Base-by-base conservation (phyloP, 2,329 filamentous ascomycete genomes). In the Penicillium sp. region DNA sequence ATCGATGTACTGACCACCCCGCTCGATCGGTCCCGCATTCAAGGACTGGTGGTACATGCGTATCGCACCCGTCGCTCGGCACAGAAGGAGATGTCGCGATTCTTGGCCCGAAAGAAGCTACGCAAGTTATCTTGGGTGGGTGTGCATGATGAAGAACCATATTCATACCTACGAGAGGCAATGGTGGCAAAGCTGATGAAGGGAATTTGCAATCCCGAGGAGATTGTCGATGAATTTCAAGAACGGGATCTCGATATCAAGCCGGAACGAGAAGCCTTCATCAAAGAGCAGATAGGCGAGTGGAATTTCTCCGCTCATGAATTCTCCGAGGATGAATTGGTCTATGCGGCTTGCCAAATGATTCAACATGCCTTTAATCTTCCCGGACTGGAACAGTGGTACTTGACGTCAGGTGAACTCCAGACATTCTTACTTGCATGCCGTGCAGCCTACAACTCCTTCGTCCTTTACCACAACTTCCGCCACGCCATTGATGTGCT, bases 401-500 rank as follows among this genome's bases (percentile, higher is more conserved):
- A 85, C 69, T 85, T 96, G 76, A 82, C 88, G 50, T 83, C 87
- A 90, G 91, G 89, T 65, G 88, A 95, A 72, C 80, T 99, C 26
- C 88, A 89, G 61, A 87, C 85, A 51, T 97, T 96, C 69, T 80
- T 97, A 57, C 83, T 96, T 59, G 92, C 92, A 51, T 94, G 92
- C 68, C 88, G 93, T 58, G 87, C 89, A 46, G 90, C 94, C n/a
- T 99, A 99, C 77, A 97, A 97, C 73, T 89, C 85, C 55, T 96
- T 96, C 72, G 92, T 97, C 33, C 89, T 93, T 22, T 99, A 97
- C 69, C 94, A 99, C 79, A 99, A 99, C 75, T 99, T 97, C 73
- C 89, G 93, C 52, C 94, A 99, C 74, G 94, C 96, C 22, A 88
- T 97, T 58, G 94, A 99, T 74, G 94, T 99, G 26, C 81, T 97